Base-by-base conservation (phyloP, 2,329 filamentous ascomycete genomes). In the Fusarium palustre region DNA sequence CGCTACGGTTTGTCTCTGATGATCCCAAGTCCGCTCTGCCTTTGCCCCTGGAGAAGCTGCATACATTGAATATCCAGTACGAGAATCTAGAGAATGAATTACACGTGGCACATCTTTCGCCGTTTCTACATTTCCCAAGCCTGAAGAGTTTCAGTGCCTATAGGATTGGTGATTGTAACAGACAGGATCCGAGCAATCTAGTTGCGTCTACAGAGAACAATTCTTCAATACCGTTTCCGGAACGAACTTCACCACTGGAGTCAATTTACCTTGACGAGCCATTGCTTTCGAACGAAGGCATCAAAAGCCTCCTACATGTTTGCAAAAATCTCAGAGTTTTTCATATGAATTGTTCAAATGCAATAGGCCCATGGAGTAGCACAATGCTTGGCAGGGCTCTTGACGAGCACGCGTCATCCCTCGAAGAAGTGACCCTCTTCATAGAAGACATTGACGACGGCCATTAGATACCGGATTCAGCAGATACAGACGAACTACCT, bases 241-340 rank as follows among this genome's bases (percentile, higher is more conserved):
- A 12, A 18, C 20, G 49, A 13, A 63, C 42, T 10, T 63, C 60
- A 1, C 9, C 58, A 1, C 24, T 63, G 2, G 60, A 63, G 1
- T 38, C 36, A 1, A 10, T 63, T 1, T 7, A 7, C 3, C 9
- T 43, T 1, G 36, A 13, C 16, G 38, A 56, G 1, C 30, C 36
- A 1, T 43, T 3, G 0, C 24, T 42, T 7, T 16, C 41, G 10
- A 18, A 30, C 2, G 15, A 13, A 7, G 49, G 31, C 2, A 5
- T 63, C 0, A 3, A 2, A 1, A 4, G 5, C 2, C 20, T 63
- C 4, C n/a, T 63, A 0, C 13, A 12, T 3, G 31, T 30, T 9
- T 48, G 47, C 8, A 18, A 2, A 11, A 11, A 3, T 1, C n/a
- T 63, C 4, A 47, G 15, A 6, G 5, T 5, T 3, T 39, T 63